These are phyloP conservation scores for Hymenoscyphus occultus DNA, from an alignment of 2,329 filamentous ascomycete species.

Conservation along the genomic window DNA sequence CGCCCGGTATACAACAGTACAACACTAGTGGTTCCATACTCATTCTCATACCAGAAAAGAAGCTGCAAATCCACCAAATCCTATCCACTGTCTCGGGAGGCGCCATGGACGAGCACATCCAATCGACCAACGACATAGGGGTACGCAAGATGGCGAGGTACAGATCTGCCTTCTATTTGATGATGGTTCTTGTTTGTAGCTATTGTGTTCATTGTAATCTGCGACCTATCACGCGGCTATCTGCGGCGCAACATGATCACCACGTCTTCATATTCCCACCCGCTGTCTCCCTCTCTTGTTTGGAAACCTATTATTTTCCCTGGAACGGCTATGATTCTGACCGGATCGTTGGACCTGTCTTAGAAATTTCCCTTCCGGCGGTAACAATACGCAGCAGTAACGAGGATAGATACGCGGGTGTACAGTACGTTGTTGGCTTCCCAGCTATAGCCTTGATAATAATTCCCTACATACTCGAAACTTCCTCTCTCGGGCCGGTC, in stretches of 20 bases:
- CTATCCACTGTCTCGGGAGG: constrained; percentile 18
- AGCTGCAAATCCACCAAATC: constrained; percentile 11
- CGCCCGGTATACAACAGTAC: constrained; percentile 14
- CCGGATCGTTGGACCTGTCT: constrained; percentile 6
- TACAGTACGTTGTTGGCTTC: constrained; percentile 3
- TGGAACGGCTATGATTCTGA: not conserved
- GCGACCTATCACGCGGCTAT: constrained; percentile 22
- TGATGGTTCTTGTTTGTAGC: constrained; percentile 10
- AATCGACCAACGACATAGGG: constrained; percentile 8
- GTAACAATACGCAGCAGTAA: constrained; percentile 7
- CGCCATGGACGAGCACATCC: constrained; percentile 2
- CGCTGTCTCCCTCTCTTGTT: not conserved
- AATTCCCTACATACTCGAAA: constrained; percentile 5
- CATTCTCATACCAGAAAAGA: constrained; percentile 4
- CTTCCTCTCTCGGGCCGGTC: not conserved
- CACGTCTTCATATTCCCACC: constrained; percentile 11
- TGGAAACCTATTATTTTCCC: not conserved
- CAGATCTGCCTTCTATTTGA: constrained; percentile 19
- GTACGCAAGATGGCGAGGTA: constrained; percentile 23
- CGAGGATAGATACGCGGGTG: constrained; percentile 7
- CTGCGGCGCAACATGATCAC: constrained; percentile 23
- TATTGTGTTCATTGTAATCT: constrained; percentile 13
- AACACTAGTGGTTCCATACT: constrained; percentile 17
- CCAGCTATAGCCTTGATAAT: constrained; percentile 3
- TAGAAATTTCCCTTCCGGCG: constrained; percentile 5